Evolutionary conservation across 768 basidiomycete species (phyloP).

Genomic region (Boletus pseudopeckii): DNA sequence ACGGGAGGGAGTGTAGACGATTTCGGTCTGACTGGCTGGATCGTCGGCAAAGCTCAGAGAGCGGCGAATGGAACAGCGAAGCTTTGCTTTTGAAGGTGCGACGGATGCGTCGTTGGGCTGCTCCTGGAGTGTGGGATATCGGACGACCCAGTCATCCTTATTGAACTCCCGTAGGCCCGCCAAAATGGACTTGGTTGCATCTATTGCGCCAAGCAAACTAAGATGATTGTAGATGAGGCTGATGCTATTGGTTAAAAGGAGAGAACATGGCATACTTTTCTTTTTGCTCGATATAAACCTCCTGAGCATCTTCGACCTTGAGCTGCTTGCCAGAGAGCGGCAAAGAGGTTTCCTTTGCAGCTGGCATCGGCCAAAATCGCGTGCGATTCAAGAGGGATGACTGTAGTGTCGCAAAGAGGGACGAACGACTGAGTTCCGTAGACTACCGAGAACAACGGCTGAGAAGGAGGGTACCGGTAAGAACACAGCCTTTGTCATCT

Average conservation of each 20-base stretch:
- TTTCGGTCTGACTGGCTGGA: slow-evolving; percentile 61
- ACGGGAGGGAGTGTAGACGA: slow-evolving; percentile 52
- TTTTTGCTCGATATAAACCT: slow-evolving; percentile 70
- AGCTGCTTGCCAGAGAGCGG: slow-evolving; percentile 28
- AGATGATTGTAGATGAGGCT: neutral
- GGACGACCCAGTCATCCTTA: slow-evolving; percentile 80
- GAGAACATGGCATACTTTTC: slow-evolving; percentile 53
- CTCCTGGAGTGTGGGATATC: slow-evolving; percentile 76
- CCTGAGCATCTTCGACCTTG: slow-evolving; percentile 70
- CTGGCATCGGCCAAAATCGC: slow-evolving; percentile 14
- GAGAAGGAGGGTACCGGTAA: neutral
- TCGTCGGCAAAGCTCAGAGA: slow-evolving; percentile 87
- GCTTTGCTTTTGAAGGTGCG: slow-evolving; percentile 26
- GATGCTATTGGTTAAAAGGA: neutral
- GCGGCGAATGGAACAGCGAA: slow-evolving; percentile 50
- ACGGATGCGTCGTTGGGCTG: slow-evolving; percentile 32
- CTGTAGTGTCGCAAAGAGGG: neutral
- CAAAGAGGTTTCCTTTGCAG: slow-evolving; percentile 11
- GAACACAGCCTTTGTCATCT: slow-evolving; percentile 9
- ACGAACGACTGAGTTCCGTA: neutral
- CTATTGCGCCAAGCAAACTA: slow-evolving; percentile 67
- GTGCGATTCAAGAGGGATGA: slow-evolving; percentile 1
- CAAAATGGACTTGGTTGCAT: slow-evolving; percentile 65
- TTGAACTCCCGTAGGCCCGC: slow-evolving; percentile 75
- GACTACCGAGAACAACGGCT: neutral